Percentiles rank a stretch among this genome's conserved stretches.
Evolutionary conservation across 2,329 filamentous ascomycete genomes (phyloP).

Genomic region (Beauveria scarabaeidicola): DNA sequence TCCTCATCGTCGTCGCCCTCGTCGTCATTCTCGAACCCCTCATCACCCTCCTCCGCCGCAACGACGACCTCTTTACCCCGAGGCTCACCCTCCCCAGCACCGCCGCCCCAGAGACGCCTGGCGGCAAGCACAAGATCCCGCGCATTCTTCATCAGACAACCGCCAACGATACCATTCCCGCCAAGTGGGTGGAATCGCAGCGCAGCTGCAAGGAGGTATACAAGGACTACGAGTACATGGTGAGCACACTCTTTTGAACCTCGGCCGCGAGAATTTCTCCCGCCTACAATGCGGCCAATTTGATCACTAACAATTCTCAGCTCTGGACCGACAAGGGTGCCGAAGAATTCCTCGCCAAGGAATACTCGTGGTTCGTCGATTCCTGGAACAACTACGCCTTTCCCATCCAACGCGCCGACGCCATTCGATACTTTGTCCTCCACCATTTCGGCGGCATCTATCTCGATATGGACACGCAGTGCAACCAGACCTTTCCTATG

Average conservation of each 20-base stretch:
- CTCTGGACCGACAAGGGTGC: conserved; percentile 64
- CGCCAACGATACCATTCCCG: conserved; percentile 59
- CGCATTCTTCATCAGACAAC: conserved; percentile 72
- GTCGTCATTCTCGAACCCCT: conserved; percentile 63
- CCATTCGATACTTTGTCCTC: conserved; percentile 67
- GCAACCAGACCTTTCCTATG: conserved; percentile 22
- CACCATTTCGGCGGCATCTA: conserved; percentile 66
- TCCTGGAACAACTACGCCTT: conserved; percentile 63
- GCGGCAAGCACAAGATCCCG: conserved; percentile 61
- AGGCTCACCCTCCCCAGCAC: conserved; percentile 16
- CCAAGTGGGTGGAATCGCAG: conserved; percentile 56
- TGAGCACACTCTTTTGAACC: conserved; percentile 24
- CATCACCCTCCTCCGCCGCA: conserved; percentile 53
- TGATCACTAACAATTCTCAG: conserved; percentile 27
- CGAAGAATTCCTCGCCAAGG: conserved; percentile 56
- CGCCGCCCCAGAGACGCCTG: conserved; percentile 59
- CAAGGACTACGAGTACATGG: conserved; percentile 65
- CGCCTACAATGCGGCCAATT: not conserved
- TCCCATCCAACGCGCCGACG: conserved; percentile 63
- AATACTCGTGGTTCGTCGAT: conserved; percentile 65
- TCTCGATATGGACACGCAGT: conserved; percentile 44
- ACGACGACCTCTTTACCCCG: conserved; percentile 24
- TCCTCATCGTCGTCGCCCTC: conserved; percentile 54
- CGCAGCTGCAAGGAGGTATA: conserved; percentile 59
- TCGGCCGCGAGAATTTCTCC: not conserved